Base-by-base conservation (phyloP, 139 green algal genomes). In the Desmodesmus armatus region DNA sequence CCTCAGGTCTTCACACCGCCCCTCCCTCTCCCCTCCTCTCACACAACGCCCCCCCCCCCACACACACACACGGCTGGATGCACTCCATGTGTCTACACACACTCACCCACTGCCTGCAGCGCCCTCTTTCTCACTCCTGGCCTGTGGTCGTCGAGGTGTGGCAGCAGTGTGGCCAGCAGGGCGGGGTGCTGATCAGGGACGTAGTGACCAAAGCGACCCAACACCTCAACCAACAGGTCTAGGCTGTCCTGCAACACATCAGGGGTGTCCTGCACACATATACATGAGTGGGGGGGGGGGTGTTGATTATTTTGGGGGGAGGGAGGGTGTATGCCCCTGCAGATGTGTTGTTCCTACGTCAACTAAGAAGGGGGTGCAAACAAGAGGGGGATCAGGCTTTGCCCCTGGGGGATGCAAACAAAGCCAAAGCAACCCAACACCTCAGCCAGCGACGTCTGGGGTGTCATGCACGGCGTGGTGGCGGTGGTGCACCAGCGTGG, bases 151-250 rank as follows among this genome's bases (percentile, higher is more conserved):
- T 93, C 93, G 55, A 99, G 88, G 63, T 94, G 85, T 2, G 80
- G 80, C 72, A 98, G 85, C 53, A 98, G 88, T 15, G 73, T 78
- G 25, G 85, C 84, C 27, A 87, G 88, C 7, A 98, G 82, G 21
- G 76, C 74, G 4, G 62, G 70, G 21, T 89, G 90, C 69, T 93
- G 85, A 3, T 69, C 63, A 11, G 43, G 76, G 70, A 97, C 79
- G 27, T 95, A 53, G 29, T 53, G 67, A 3, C 96, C 96, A 87
- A 96, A 96, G 33, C 87, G 88, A 6, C 53, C 47, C 9, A 96
- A 41, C 27, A 97, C 71, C 15, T 95, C 94, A n/a, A 80, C 77
- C 74, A 96, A 88, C 72, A 98, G 91, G 82, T 98, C 96, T 75
- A 98, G 80, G 81, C 91, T 91, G 40, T 94, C 88, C 41, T 55